Evolutionary conservation across 208 protist genomes (phyloP), one percentile per base, ranked within the genome.

Genomic region (Acanthamoeba quina): DNA sequence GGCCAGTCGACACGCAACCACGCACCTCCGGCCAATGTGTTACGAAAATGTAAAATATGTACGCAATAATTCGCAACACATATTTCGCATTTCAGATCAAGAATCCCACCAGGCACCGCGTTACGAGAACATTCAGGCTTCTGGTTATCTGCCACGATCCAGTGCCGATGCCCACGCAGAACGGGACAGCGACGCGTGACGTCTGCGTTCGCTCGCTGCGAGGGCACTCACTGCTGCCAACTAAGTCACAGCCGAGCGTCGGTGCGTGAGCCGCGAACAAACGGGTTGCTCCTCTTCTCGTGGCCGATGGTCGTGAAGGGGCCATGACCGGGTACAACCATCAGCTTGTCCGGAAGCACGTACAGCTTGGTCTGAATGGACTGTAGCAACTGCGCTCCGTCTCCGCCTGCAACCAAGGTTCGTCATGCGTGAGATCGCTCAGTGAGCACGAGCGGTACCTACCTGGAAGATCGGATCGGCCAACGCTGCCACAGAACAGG

Each of bases 271-370:
- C 19, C 52, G 0, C 80, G 80, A 34, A 64, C 54, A n/a, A 66
- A 88, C 17, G 80, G 80, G n/a, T 88, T 88, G 80, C 15, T 41
- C 29, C 62, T n/a, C 80, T 62, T 88, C 44, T 88, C 80, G n/a
- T 88, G 29, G 11, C 80, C 80, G 37, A 88, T 29, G 21, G 80
- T 88, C 37, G 80, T 88, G 31, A 88, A 62, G 31, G 47, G 80
- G 6, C 80, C 80, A 21, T 88, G 80, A 0, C 80, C 80, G 26
- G 80, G 80, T 9, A 88, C 54, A 5, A 88, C 80, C 17, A 34
- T 31, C 26, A 88, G 52, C 47, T 49, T 34, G 21, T 88, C 80
- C 17, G 80, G 80, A 44, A 88, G 80, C 44, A 88, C 80, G 54
- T 88, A 88, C 34, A 88, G 26, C 80, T 88, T 88, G 31, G 58